Evolutionary conservation across 75 land plant genomes (phyloP).

Genomic region (Ceratopteris richardii): DNA sequence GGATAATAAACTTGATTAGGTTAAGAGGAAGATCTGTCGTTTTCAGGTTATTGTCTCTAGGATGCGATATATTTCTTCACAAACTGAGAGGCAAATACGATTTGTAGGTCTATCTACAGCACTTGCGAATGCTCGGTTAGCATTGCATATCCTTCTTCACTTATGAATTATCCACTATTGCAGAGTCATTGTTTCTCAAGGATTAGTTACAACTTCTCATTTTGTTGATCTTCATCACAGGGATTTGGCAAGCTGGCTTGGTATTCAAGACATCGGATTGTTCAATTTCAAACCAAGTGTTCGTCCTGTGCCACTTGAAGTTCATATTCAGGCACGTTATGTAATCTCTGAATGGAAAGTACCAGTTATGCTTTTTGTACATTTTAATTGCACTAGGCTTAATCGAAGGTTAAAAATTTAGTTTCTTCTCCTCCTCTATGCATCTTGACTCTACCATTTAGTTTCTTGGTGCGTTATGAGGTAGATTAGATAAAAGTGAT

Average conservation of each 20-base stretch:
- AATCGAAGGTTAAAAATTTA: too few relatives aligned
- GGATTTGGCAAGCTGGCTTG: conserved; percentile 95
- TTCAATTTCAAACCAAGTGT: conserved; percentile 99
- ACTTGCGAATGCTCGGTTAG: conserved; percentile 95
- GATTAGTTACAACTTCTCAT: neutral
- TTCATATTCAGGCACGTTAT: conserved; percentile 99
- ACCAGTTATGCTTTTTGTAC: too few relatives aligned
- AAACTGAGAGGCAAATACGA: conserved; percentile 72
- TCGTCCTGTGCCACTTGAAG: conserved; percentile 99
- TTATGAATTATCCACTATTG: too few relatives aligned
- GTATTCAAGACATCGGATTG: conserved; percentile 77
- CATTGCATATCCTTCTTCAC: too few relatives aligned
- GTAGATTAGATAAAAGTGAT: too few relatives aligned
- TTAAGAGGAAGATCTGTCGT: neutral
- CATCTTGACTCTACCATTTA: too few relatives aligned
- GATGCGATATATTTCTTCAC: conserved; percentile 98
- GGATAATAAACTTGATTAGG: neutral
- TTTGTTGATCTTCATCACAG: conserved; percentile 22
- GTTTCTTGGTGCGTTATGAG: too few relatives aligned
- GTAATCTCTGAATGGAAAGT: too few relatives aligned
- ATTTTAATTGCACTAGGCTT: too few relatives aligned
- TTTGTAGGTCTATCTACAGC: conserved; percentile 98
- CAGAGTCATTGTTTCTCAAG: too few relatives aligned
- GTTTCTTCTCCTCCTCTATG: too few relatives aligned
- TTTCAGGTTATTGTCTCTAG: conserved; percentile 94